A percentile compares a stretch with the other conserved stretches of the same genome.
Evolutionary conservation across 495 filamentous ascomycete species (phyloP).

Genomic region (Penicillium odoratum): DNA sequence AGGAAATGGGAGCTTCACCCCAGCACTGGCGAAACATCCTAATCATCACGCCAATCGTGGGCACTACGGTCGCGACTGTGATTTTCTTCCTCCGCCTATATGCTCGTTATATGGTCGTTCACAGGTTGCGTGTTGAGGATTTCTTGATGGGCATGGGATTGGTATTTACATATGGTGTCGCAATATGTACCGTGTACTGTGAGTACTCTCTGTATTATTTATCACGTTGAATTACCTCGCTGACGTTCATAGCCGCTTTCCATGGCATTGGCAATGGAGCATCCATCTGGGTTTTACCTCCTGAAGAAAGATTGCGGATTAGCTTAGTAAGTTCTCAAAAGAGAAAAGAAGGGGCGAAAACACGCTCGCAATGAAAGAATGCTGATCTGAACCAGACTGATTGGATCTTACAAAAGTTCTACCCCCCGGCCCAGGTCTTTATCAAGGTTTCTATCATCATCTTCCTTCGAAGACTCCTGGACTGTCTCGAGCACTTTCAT

Average conservation of each 20-base stretch:
- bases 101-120: slow-evolving; percentile 9
- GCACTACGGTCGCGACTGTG: slow-evolving; percentile 19
- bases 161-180: slow-evolving; percentile 19
- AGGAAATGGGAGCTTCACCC: not conserved
- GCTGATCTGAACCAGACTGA: slow-evolving; percentile 12
- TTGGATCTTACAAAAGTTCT: slow-evolving; percentile 31
- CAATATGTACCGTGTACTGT: slow-evolving; percentile 22
- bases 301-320: slow-evolving; percentile 7
- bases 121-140: slow-evolving; percentile 18
- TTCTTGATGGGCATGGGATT: slow-evolving; percentile 23
- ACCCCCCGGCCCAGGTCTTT: slow-evolving; percentile 26
- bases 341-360: not conserved
- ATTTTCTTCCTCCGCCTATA: slow-evolving; percentile 22
- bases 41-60: slow-evolving; percentile 19
- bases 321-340: slow-evolving; percentile 10
- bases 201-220: not conserved
- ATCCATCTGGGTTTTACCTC: slow-evolving; percentile 10
- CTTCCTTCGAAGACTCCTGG: slow-evolving; percentile 30
- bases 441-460: slow-evolving; percentile 41
- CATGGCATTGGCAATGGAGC: slow-evolving; percentile 9
- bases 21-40: slow-evolving; percentile 19
- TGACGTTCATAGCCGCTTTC: slow-evolving; percentile 2
- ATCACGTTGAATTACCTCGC: not conserved
- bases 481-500: slow-evolving; percentile 15
- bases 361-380: not conserved